phyloP scores from a whole-genome alignment of 176 grass and related monocot genomes.

The Carex parvula region DNA sequence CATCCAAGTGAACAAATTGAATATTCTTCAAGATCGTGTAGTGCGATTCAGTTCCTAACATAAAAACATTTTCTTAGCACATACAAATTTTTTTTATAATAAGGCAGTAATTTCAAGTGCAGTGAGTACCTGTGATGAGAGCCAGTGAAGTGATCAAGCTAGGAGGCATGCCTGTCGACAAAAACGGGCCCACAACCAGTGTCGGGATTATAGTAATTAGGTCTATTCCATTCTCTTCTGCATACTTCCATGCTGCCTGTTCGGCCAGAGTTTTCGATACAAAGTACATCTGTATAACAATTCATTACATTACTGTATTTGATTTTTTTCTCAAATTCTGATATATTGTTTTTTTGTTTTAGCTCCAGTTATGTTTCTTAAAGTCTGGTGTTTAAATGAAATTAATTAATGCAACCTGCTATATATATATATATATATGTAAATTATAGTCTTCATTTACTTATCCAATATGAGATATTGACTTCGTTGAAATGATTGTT shows the following conservation, averaged over 20 bases:
- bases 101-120: background rate
- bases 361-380: background rate
- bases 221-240: conserved; percentile 51
- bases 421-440: too few species aligned
- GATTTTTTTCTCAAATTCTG: background rate
- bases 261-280: conserved; percentile 82
- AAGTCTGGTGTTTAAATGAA: background rate
- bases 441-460: background rate
- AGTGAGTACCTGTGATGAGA: conserved; percentile 47
- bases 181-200: conserved; percentile 78
- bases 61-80: background rate
- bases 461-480: background rate
- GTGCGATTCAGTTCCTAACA: conserved; percentile 58
- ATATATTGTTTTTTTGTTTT: background rate
- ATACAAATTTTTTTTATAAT: background rate
- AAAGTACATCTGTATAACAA: conserved; percentile 73
- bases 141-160: conserved; percentile 75
- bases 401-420: background rate
- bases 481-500: background rate
- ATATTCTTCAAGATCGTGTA: conserved; percentile 73
- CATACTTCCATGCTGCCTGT: conserved; percentile 76
- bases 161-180: conserved; percentile 71
- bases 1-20: conserved; percentile 78
- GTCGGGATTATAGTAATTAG: conserved; percentile 80
- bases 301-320: background rate